A percentile compares a stretch with the other conserved stretches of the same genome.
Evolutionary conservation across 2,329 filamentous ascomycete species (phyloP).

Genomic region (Scytalidium sp.): DNA sequence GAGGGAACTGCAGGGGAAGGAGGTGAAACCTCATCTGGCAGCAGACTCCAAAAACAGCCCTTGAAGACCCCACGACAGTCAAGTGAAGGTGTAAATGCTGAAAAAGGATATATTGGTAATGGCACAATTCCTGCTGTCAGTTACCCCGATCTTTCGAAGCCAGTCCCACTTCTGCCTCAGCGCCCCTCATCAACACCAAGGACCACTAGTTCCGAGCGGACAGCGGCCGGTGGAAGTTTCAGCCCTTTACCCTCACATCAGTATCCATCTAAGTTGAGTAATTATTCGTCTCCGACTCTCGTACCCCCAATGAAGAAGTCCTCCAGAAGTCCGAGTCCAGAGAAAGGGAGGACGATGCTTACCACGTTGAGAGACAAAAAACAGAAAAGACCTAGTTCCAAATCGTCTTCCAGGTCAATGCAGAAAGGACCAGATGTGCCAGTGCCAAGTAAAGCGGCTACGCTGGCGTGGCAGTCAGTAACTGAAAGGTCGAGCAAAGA

Average conservation of each 20-base stretch:
- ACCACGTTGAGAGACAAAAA: constrained; percentile 53
- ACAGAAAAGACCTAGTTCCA: constrained; percentile 37
- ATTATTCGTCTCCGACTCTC: constrained; percentile 13
- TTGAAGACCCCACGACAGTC: constrained; percentile 25
- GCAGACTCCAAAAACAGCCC: constrained; percentile 25
- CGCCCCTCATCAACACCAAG: constrained; percentile 43
- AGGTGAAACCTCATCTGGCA: constrained; percentile 12
- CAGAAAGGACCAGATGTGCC: constrained; percentile 40
- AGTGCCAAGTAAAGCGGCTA: constrained; percentile 61
- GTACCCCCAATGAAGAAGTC: constrained; percentile 29
- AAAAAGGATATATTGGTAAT: constrained; percentile 67
- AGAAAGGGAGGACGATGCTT: constrained; percentile 56
- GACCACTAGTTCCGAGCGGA: constrained; percentile 49
- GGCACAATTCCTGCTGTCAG: constrained; percentile 78
- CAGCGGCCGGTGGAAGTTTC: constrained; percentile 33
- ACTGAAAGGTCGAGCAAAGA: constrained; percentile 14
- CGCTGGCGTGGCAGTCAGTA: constrained; percentile 51
- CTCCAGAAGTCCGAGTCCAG: constrained; percentile 52
- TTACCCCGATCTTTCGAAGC: constrained; percentile 79
- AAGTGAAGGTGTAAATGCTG: constrained; percentile 22
- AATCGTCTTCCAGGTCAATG: constrained; percentile 32
- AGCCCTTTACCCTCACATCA: neutral
- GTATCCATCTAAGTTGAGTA: neutral
- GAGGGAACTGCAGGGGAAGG: constrained; percentile 31
- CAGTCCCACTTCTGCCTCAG: constrained; percentile 55